Conservation (phyloP, 495 filamentous ascomycete genomes). For the Penicillium ochrochloron region DNA sequence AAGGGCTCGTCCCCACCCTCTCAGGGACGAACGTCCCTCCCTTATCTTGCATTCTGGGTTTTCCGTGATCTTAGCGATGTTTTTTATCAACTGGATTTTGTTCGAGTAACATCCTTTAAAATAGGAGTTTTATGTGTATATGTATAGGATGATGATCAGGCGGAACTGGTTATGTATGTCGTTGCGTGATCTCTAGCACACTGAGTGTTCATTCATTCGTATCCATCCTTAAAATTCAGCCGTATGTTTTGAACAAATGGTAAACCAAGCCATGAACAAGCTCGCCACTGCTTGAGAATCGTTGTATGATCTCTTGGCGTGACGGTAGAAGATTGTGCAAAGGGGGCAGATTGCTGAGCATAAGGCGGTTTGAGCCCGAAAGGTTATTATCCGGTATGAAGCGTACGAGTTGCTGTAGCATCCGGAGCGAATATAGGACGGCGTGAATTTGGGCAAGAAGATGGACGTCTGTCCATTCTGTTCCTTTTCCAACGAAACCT, state of each 20-base stretch:
- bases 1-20: background rate
- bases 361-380: conserved; percentile 7
- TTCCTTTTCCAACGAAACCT: conserved; percentile 30
- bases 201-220: background rate
- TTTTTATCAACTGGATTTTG: background rate
- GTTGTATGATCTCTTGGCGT: conserved; percentile 23
- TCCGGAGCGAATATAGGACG: conserved; percentile 67
- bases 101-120: background rate
- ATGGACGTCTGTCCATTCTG: conserved; percentile 66
- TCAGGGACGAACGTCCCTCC: background rate
- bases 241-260: conserved; percentile 25
- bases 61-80: background rate
- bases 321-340: conserved; percentile 40
- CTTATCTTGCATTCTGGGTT: background rate
- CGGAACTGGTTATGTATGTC: background rate
- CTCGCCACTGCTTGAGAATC: conserved; percentile 16
- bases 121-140: background rate
- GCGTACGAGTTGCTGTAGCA: conserved; percentile 60
- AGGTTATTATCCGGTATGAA: conserved; percentile 21
- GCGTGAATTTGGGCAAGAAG: conserved; percentile 66
- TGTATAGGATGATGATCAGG: background rate
- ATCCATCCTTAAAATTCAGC: conserved; percentile 7
- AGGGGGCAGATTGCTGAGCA: conserved; percentile 37
- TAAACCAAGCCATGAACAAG: conserved; percentile 18
- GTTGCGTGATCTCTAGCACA: background rate